Base-by-base conservation (phyloP, 495 filamentous ascomycete genomes). In the Friedmanniomyces simplex region DNA sequence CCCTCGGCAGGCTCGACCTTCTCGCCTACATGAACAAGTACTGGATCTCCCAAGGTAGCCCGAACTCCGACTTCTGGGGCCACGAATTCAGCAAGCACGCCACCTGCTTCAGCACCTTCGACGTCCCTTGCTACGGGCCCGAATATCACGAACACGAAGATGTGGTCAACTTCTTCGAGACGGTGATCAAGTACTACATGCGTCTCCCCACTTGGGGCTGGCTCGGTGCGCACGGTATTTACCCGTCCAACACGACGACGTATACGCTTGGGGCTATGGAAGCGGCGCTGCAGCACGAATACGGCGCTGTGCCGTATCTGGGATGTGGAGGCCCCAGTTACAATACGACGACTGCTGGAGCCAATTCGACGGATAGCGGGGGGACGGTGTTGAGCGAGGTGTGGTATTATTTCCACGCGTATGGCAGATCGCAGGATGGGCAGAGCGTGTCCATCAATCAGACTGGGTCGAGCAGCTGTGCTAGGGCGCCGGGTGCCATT, bases 21-120 rank as follows among this genome's bases (percentile, higher is more conserved):
- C 66, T 78, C 1, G 69, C 62, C 2, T 80, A 71, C 62, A 80
- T 79, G 76, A 73, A 76, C 54, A 73, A 73, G 48, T 74, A 68
- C 68, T 78, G 75, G 76, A 72, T 76, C 49, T 67, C 63, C 49
- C 72, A 71, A 57, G 67, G 62, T 58, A 58, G 66, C 14, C 72
- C 73, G 1, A 79, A 72, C 66, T 52, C 62, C 25, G 70, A 72
- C 24, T 70, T 80, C 65, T 80, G 77, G 77, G 76, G 63, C 41
- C 76, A 79, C 66, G 77, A 80, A 57, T 80, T 78, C 65, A 71
- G 67, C 66, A 80, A 80, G 68, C 77, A 80, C 63, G 77, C 71
- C 7, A 80, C 76, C 13, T 80, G 77, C 72, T 78, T 67, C 66
- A 74, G 71, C 42, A 77, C 72, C 49, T 79, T 79, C 58, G 74